Evolutionary conservation across 1,139 yeast genomes (phyloP).

Genomic region (Saccharomycopsis crataegensis): DNA sequence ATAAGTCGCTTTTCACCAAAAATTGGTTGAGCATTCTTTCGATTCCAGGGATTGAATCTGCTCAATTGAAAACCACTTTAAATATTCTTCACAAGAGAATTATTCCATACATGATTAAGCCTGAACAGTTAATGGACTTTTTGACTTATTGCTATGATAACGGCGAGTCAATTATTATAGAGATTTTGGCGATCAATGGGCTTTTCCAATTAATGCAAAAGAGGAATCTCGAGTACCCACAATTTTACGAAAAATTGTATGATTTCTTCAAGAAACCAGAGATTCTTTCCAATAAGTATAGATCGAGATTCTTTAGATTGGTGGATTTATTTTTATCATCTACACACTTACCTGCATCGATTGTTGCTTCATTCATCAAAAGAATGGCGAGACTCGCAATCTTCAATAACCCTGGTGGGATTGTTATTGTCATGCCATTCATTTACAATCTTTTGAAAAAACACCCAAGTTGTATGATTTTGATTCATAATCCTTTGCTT

Average conservation of each 20-base stretch:
- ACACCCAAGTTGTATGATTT: constrained; percentile 89
- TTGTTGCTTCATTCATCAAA: constrained; percentile 87
- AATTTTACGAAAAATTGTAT: constrained; percentile 77
- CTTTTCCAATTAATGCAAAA: constrained; percentile 77
- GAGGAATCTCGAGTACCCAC: constrained; percentile 86
- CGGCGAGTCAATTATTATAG: constrained; percentile 45
- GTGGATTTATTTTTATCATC: constrained; percentile 81
- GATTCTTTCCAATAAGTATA: constrained; percentile 67
- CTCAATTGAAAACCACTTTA: constrained; percentile 64
- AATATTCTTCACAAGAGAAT: constrained; percentile 73
- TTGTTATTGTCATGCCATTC: constrained; percentile 83
- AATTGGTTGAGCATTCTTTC: constrained; percentile 51
- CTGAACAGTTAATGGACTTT: constrained; percentile 86
- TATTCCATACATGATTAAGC: constrained; percentile 73
- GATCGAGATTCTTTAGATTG: constrained; percentile 82
- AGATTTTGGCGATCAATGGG: constrained; percentile 81
- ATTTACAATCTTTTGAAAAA: constrained; percentile 80
- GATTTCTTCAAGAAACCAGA: constrained; percentile 64
- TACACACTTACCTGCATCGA: constrained; percentile 75
- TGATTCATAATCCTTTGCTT: constrained; percentile 51
- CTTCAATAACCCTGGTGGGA: constrained; percentile 84
- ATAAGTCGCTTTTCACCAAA: constrained; percentile 62
- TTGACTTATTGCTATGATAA: constrained; percentile 58
- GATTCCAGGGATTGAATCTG: constrained; percentile 35
- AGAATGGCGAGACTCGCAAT: constrained; percentile 67